Evolutionary conservation across 371 early-diverging fungal species (phyloP), one percentile per base, ranked within the genome.

Genomic region (Funneliformis caledonium): DNA sequence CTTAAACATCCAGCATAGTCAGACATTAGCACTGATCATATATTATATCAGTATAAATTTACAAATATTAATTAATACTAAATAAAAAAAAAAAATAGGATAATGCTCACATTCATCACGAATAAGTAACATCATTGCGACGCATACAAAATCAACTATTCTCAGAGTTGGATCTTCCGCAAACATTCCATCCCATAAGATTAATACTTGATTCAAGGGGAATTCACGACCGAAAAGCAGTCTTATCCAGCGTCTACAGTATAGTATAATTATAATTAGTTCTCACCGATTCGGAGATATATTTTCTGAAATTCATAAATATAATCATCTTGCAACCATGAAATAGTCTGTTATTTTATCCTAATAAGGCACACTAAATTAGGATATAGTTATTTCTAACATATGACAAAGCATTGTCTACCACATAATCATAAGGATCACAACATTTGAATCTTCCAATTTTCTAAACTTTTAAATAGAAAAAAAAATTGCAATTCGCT

Each of bases 201-300:
- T 72, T 43, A 96, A 81, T 8, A 93, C 86, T n/a, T 92, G 87
- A 11, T 91, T 85, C 10, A 95, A 89, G 2, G 92, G 86, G 72
- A 97, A 93, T 85, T 97, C 98, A 59, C 98, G 88, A 42, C 95
- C 93, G 88, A 97, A 97, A 11, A 97, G 88, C 50, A 97, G 86
- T n/a, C 98, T 91, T 62, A 96, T 87, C 98, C 98, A 97, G 19
- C 97, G 94, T 75, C 95, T 94, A 83, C 10, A 61, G 16, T 47
- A 43, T n/a, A 70, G 47, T 9, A 43, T 5, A 61, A 42, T 42
- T 37, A 42, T 47, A 22, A 42, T 56, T 56, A 56, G 56, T 19
- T 56, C 19, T 6, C 7, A 56, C 56, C 19, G 2, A 6, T 33
- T 68, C 47, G 47, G 11, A 47, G 11, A 47, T 4, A 9, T 47